These are phyloP conservation scores for Graphilbum sp. DNA, from an alignment of 2,329 filamentous ascomycete species.

Conservation along the genomic window DNA sequence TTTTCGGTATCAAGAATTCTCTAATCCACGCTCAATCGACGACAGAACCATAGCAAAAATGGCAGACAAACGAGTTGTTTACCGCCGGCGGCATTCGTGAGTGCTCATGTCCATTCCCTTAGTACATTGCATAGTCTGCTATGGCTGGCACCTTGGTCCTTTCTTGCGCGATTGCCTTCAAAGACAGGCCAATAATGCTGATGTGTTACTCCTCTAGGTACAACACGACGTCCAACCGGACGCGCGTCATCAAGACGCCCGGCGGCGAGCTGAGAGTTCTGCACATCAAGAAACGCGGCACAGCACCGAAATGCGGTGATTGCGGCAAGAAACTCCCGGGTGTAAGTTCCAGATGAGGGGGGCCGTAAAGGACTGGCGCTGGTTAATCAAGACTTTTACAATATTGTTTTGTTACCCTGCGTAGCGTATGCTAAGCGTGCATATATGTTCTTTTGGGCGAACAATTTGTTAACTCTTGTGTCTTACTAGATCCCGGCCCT, in stretches of 20 bases:
- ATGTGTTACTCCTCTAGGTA: slow-evolving; percentile 43
- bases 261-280: slow-evolving; percentile 91
- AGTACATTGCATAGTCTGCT: too few relatives aligned
- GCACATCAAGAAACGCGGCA: slow-evolving; percentile 99
- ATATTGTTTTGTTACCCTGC: too few relatives aligned
- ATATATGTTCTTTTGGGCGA: too few relatives aligned
- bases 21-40: slow-evolving; percentile 10
- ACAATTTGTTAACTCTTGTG: background rate
- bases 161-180: too few relatives aligned
- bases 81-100: slow-evolving; percentile 70
- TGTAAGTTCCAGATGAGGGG: slow-evolving; percentile 72
- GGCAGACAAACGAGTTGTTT: slow-evolving; percentile 43
- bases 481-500: slow-evolving; percentile 58
- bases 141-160: too few relatives aligned
- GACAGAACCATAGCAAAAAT: slow-evolving; percentile 35
- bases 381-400: too few relatives aligned
- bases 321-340: slow-evolving; percentile 95
- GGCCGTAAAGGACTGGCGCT: too few relatives aligned
- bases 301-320: slow-evolving; percentile 97
- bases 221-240: slow-evolving; percentile 97
- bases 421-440: too few relatives aligned
- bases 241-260: slow-evolving; percentile 88
- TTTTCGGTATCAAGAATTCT: background rate
- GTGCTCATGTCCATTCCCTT: slow-evolving; percentile 18
- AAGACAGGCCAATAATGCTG: too few relatives aligned